Base-by-base conservation (phyloP, 768 basidiomycete species). In the Scleroderma citrinum region DNA sequence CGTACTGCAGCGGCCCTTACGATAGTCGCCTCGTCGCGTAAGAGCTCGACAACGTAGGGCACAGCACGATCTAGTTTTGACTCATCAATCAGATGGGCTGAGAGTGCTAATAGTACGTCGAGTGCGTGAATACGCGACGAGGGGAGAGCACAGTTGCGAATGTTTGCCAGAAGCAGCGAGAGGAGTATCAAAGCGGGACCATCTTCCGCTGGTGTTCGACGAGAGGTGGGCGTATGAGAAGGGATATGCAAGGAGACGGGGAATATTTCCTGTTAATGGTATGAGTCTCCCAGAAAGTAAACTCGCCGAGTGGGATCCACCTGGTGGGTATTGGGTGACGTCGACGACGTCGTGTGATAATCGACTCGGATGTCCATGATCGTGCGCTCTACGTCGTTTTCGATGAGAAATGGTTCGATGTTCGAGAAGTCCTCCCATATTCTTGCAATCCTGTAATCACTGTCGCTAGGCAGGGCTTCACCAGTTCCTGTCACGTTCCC, bases 21-120 rank as follows among this genome's bases (percentile, higher is more conserved):
- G 7, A 81, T 67, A 0, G 92, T 81, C 1, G 81, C 77, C 17
- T 94, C 93, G 58, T 99, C 94, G 51, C 87, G 83, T 17, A 96
- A 66, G 5, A 97, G 72, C 34, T 93, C 90, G 2, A 97, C 84
- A 23, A 94, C 78, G 56, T 93, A 97, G 0, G 96, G 96, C 2
- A 95, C 76, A 72, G 96, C 81, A 2, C 94, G 81, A 62, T 99
- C 96, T 45, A 97, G 70, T 63, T 94, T 94, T 3, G 93, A 92
- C 65, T 97, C 96, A 59, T 98, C 96, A 0, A 91, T 91, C 31
- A 98, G 72, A 57, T 87, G 86, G 11, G 79, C 76, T 7, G 81
- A 77, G 14, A 98, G 71, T 1, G 89, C 88, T 21, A 96, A 75
- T 48, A 96, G 85, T 5, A 95, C 76, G 58, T 97, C 92, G 41